Evolutionary conservation across 2,329 filamentous ascomycete species (phyloP).

Genomic region (Diplodia seriata): DNA sequence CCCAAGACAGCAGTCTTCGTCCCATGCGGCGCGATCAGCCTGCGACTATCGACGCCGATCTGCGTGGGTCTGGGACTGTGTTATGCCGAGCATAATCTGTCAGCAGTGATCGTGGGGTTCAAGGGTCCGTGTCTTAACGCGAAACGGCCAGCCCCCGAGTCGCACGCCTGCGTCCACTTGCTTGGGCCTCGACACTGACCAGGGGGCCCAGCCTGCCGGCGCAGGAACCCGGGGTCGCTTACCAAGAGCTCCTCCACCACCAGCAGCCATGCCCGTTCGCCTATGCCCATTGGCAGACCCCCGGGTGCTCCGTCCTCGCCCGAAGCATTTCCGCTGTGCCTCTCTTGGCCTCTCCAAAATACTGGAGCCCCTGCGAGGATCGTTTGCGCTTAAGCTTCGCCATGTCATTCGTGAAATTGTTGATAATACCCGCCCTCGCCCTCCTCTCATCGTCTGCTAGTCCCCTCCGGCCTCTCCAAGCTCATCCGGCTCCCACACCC

Average conservation of each 20-base stretch:
- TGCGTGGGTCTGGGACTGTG: conserved; percentile 15
- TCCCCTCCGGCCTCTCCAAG: conserved; percentile 11
- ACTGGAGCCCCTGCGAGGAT: conserved; percentile 12
- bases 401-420: conserved; percentile 2
- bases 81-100: conserved; percentile 24
- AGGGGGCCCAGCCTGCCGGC: not conserved
- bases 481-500: not conserved
- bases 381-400: conserved; percentile 10
- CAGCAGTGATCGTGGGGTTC: conserved; percentile 15
- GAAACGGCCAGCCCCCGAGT: conserved; percentile 22
- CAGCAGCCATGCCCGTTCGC: not conserved
- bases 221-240: conserved; percentile 30
- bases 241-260: not conserved
- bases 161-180: conserved; percentile 2
- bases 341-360: conserved; percentile 14
- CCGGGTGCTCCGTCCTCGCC: conserved; percentile 4
- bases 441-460: not conserved
- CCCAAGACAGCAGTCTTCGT: conserved; percentile 17
- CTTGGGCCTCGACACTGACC: not conserved
- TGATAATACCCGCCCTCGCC: conserved; percentile 26
- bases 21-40: conserved; percentile 7
- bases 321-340: conserved; percentile 16
- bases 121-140: conserved; percentile 24
- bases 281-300: conserved; percentile 5
- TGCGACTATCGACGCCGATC: conserved; percentile 27